These are phyloP conservation scores for Hymenoscyphus fructigenus DNA, from an alignment of 2,329 filamentous ascomycete genomes.

Conservation along the genomic window DNA sequence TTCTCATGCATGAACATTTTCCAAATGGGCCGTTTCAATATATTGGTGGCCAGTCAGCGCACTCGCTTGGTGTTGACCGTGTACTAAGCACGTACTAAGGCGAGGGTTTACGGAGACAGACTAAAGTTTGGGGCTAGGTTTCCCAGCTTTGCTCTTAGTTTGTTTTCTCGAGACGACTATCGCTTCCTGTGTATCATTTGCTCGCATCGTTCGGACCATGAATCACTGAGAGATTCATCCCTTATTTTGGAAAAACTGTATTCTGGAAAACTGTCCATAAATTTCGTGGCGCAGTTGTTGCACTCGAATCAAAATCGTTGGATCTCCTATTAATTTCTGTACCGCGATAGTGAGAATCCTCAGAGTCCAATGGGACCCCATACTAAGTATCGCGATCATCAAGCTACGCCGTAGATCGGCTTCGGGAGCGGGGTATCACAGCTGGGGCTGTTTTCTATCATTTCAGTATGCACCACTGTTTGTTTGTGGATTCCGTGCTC, in stretches of 20 bases:
- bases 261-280: neutral
- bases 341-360: neutral
- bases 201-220: neutral
- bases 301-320: neutral
- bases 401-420: slow-evolving; percentile 1
- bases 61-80: neutral
- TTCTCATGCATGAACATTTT: neutral
- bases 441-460: neutral
- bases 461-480: neutral
- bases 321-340: neutral
- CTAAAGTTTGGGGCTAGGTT: slow-evolving; percentile 2
- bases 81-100: neutral
- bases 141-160: neutral
- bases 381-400: neutral
- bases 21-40: neutral
- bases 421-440: slow-evolving; percentile 3
- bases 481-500: neutral
- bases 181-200: slow-evolving; percentile 1
- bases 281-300: neutral
- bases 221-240: neutral
- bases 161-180: neutral
- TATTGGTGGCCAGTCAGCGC: slow-evolving; percentile 2
- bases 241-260: neutral
- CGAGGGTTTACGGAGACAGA: neutral
- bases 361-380: neutral